A percentile compares a stretch with the other conserved stretches of the same genome.
phyloP scores from a whole-genome alignment of 306 rosid species.

The Citrullus mucosospermus region DNA sequence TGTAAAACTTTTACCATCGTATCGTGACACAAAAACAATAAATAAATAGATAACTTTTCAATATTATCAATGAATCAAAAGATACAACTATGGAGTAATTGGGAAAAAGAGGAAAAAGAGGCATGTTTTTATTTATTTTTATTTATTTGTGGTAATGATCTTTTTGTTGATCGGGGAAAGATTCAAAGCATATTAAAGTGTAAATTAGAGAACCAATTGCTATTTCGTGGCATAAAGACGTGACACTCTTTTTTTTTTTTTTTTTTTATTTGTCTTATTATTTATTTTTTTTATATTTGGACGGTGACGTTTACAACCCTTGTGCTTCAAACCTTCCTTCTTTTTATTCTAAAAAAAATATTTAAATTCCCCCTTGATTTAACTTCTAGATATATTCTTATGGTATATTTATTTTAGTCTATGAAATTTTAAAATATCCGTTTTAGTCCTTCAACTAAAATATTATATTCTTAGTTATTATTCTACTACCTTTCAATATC shows the following conservation, averaged over 20 bases:
- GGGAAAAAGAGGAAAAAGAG: no score
- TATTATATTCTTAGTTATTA: neutral
- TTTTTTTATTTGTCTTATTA: neutral
- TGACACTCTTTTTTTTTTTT: neutral
- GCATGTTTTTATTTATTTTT: no score
- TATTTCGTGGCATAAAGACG: neutral
- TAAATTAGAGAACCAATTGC: neutral
- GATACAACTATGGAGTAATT: no score
- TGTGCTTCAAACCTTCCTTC: neutral
- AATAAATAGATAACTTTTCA: no score
- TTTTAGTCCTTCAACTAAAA: no score
- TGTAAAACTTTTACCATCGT: no score
- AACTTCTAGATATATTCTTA: neutral
- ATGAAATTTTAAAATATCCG: neutral
- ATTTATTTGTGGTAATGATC: neutral
- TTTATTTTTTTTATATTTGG: neutral
- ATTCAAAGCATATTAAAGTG: neutral
- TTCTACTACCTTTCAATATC: neutral
- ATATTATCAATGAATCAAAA: no score
- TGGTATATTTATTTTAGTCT: neutral
- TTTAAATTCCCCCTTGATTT: neutral
- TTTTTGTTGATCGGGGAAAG: neutral
- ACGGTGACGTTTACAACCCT: neutral
- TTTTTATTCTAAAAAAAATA: neutral
- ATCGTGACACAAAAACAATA: no score